These are phyloP conservation scores for Aspergillus sp. DNA, from an alignment of 2,329 filamentous ascomycete species.

Conservation along the genomic window DNA sequence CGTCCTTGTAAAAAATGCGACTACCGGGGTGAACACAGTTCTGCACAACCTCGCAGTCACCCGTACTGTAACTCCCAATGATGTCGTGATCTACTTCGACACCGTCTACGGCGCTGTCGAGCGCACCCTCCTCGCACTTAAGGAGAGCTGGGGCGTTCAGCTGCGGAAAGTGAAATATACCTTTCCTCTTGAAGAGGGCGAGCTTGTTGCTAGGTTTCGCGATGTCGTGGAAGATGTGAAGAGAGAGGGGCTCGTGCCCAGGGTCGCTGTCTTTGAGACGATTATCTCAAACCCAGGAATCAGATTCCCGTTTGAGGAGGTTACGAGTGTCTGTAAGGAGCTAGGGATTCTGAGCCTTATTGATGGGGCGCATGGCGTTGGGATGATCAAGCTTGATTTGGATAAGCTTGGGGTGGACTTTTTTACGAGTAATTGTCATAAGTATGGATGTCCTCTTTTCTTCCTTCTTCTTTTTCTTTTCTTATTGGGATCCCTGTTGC, in stretches of 20 bases:
- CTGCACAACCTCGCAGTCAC: constrained; percentile 72
- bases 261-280: constrained; percentile 74
- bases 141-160: constrained; percentile 58
- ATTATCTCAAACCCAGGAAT: constrained; percentile 78
- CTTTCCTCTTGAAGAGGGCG: constrained; percentile 70
- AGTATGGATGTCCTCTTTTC: constrained; percentile 41
- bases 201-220: constrained; percentile 63
- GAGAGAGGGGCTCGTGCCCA: constrained; percentile 61
- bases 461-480: background rate
- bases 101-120: constrained; percentile 78
- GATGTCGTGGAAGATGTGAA: constrained; percentile 56
- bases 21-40: constrained; percentile 67
- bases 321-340: constrained; percentile 65
- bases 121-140: constrained; percentile 69
- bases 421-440: constrained; percentile 83
- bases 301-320: constrained; percentile 71
- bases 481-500: background rate
- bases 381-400: constrained; percentile 73
- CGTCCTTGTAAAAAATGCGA: constrained; percentile 81
- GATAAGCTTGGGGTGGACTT: constrained; percentile 72
- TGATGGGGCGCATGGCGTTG: constrained; percentile 83
- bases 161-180: constrained; percentile 57
- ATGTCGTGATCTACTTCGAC: constrained; percentile 73
- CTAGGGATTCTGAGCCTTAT: constrained; percentile 70
- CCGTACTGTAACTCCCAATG: constrained; percentile 49